Base-by-base conservation (phyloP, 192 early-diverging fungal species). In the Spizellomyces sp. region DNA sequence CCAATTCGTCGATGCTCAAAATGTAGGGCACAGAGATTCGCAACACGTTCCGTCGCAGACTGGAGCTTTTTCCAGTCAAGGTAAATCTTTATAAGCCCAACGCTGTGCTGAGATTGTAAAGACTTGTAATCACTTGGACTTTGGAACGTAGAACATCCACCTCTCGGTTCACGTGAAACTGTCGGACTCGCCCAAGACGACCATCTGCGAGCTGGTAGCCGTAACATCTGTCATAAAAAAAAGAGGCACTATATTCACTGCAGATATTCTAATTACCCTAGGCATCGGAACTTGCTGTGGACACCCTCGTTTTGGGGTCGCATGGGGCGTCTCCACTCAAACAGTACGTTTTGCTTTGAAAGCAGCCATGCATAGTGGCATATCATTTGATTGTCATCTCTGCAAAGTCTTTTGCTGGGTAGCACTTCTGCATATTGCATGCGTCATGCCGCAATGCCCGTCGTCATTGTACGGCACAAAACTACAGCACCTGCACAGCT, bases 231-330 rank as follows among this genome's bases (percentile, higher is more conserved):
- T 36, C 27, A 36, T 36, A 36, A 3, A 3, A 36, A n/a, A 36
- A 36, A 36, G 27, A 36, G 27, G 27, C 3, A 36, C 27, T 36
- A 36, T 3, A 36, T 36, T 36, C 27, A 36, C 27, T 0, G 27
- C 27, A 36, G 27, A 36, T 3, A 36, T 36, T 36, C 27, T 36
- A 36, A 36, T 36, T 36, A 36, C 27, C 27, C 3, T 36, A 36
- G 27, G 27, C 59, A 42, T 14, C 14, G 15, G 59, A 61, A 41
- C 17, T 42, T 5, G 17, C 14, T 4, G n/a, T 17, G 59, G 22
- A 61, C 36, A 61, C 59, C 6, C 42, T 61, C 14, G 59, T 61
- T 14, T 9, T 61, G 59, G 59, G 59, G 14, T 36, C 22, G 5
- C 36, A 14, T 15, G 59, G 59, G 3, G 36, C 9, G 5, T 61